Conservation (phyloP, 768 basidiomycete species). For the Roridomyces roridus region DNA sequence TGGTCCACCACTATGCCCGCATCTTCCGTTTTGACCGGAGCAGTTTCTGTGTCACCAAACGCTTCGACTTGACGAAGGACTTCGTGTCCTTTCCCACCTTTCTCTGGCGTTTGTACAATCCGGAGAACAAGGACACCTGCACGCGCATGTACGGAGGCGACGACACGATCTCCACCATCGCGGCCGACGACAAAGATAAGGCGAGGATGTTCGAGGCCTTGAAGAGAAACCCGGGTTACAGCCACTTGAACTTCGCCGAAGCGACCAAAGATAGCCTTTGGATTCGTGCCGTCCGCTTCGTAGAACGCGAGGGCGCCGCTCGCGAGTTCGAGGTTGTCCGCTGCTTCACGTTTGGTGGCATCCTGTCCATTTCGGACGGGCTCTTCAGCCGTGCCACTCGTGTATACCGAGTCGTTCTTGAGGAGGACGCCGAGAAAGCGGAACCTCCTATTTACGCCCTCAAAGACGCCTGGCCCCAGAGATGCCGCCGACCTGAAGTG, state of each 20-base stretch:
- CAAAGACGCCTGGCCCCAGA: conserved; percentile 16
- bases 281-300: neutral
- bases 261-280: neutral
- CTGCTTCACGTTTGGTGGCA: conserved; percentile 5
- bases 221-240: neutral
- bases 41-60: neutral
- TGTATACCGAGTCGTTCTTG: conserved; percentile 1
- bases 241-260: neutral
- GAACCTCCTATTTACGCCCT: conserved; percentile 3
- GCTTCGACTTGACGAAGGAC: neutral
- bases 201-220: neutral
- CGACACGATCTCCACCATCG: neutral
- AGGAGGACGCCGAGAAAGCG: neutral
- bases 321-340: neutral
- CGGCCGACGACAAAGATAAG: neutral
- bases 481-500: conserved; percentile 10
- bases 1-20: neutral
- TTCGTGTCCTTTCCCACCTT: neutral
- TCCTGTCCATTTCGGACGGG: neutral
- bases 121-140: neutral
- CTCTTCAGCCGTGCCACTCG: conserved; percentile 13
- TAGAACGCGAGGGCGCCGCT: no score
- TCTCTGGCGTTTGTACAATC: conserved; percentile 4
- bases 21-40: conserved; percentile 3
- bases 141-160: conserved; percentile 3